A percentile compares a stretch with the other conserved stretches of the same genome.
Conservation (phyloP, 257 asterid species). For the Fraxinus excelsior region DNA sequence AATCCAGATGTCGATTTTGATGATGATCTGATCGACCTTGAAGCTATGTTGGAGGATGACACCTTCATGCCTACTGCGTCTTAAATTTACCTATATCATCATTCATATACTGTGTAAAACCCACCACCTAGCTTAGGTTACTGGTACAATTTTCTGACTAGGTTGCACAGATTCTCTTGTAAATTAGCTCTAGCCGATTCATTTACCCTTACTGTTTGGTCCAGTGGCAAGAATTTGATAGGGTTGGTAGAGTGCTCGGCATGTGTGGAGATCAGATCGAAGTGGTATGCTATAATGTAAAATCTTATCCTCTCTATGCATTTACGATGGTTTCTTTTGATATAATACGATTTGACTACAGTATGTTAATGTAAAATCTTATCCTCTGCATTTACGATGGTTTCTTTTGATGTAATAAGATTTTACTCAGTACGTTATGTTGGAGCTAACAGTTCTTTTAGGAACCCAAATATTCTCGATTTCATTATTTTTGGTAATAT, state of each 20-base stretch:
- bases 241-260: background rate
- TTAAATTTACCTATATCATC: conserved; percentile 19
- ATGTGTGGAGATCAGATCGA: conserved; percentile 21
- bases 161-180: conserved; percentile 43
- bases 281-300: conserved; percentile 29
- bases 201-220: conserved; percentile 31
- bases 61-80: conserved; percentile 45
- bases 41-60: conserved; percentile 71
- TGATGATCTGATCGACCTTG: conserved; percentile 71
- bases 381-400: conserved; percentile 5
- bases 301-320: conserved; percentile 12
- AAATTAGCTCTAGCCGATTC: conserved; percentile 34
- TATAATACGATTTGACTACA: background rate
- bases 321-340: background rate
- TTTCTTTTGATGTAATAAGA: background rate
- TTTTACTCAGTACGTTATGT: background rate
- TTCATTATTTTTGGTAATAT: background rate
- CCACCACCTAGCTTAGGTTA: conserved; percentile 18
- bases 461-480: background rate
- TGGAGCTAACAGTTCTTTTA: background rate
- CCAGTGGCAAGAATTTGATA: conserved; percentile 30
- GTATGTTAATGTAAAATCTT: conserved; percentile 7
- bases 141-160: conserved; percentile 35
- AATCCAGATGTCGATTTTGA: conserved; percentile 55
- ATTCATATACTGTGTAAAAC: conserved; percentile 11